Percentiles rank a stretch among this genome's conserved stretches.
phyloP scores from a whole-genome alignment of 108 stramenopile genomes.

The Pseudonitzschia pungens region DNA sequence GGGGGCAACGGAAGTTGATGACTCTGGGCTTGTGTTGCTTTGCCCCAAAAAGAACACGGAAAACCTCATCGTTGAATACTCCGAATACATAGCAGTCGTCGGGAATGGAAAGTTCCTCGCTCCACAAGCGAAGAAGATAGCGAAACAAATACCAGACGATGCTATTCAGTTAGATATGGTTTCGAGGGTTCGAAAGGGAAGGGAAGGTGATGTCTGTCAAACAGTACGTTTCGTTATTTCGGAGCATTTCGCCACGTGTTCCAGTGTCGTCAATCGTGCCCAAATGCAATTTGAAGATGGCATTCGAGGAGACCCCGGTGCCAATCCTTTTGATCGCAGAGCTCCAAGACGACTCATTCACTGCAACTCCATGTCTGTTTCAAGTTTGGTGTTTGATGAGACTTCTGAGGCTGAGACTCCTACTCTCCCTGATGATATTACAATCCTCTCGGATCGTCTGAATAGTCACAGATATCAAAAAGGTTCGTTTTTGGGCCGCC shows the following conservation, averaged over 20 bases:
- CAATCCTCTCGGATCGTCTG: slow-evolving; percentile 55
- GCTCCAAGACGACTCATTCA: slow-evolving; percentile 72
- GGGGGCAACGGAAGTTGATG: slow-evolving; percentile 76
- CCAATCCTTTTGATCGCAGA: slow-evolving; percentile 74
- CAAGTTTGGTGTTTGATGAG: slow-evolving; percentile 59
- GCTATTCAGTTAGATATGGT: slow-evolving; percentile 43
- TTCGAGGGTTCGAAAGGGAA: slow-evolving; percentile 52
- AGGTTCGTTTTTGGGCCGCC: slow-evolving; percentile 74
- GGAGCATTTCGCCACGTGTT: slow-evolving; percentile 56
- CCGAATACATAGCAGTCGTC: slow-evolving; percentile 68
- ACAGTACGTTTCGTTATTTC: slow-evolving; percentile 53
- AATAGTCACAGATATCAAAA: slow-evolving; percentile 46
- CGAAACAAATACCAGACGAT: slow-evolving; percentile 21
- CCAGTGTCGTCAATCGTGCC: slow-evolving; percentile 48
- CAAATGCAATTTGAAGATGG: slow-evolving; percentile 71
- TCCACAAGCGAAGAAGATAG: slow-evolving; percentile 26
- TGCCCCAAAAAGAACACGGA: slow-evolving; percentile 54
- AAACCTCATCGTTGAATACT: slow-evolving; percentile 54
- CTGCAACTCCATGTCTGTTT: slow-evolving; percentile 63
- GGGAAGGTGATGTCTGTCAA: slow-evolving; percentile 64
- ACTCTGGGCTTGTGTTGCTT: slow-evolving; percentile 71
- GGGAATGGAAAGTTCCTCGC: slow-evolving; percentile 67
- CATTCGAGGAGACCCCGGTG: slow-evolving; percentile 68
- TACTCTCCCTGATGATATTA: slow-evolving; percentile 68
- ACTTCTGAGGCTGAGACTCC: slow-evolving; percentile 34